phyloP scores from a whole-genome alignment of 768 basidiomycete genomes.

The Phanerochaete carnosa region DNA sequence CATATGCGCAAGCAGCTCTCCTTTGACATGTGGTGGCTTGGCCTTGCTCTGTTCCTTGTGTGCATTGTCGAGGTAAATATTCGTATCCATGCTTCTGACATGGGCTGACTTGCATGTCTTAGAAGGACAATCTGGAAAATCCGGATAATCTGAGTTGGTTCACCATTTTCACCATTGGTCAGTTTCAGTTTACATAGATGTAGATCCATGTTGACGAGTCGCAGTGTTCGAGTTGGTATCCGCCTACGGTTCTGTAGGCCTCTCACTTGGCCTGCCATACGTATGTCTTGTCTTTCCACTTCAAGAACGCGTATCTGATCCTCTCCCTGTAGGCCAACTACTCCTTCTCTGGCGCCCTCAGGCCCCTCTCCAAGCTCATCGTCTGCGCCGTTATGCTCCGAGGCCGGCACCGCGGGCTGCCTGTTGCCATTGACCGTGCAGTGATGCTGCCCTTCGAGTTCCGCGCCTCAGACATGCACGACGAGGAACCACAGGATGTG shows the following conservation, averaged over 20 bases:
- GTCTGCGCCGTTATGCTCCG: constrained; percentile 89
- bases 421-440: constrained; percentile 85
- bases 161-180: constrained; percentile 77
- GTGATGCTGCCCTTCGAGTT: constrained; percentile 62
- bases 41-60: constrained; percentile 76
- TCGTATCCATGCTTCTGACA: background rate
- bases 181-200: constrained; percentile 24
- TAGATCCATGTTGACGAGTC: background rate
- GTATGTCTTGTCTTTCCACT: constrained; percentile 35
- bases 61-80: constrained; percentile 86
- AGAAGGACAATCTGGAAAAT: constrained; percentile 62
- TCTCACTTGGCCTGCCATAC: constrained; percentile 82
- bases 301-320: constrained; percentile 10
- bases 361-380: constrained; percentile 83
- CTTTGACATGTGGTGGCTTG: constrained; percentile 95
- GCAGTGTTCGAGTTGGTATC: constrained; percentile 85
- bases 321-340: constrained; percentile 58
- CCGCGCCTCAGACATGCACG: constrained; percentile 11
- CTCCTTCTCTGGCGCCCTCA: constrained; percentile 76
- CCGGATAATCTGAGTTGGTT: constrained; percentile 63
- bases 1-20: constrained; percentile 88
- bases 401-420: constrained; percentile 85
- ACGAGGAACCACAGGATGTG: background rate
- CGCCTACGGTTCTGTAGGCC: constrained; percentile 85
- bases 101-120: background rate